A percentile compares a stretch with the other conserved stretches of the same genome.
phyloP scores from a whole-genome alignment of 2,329 filamentous ascomycete genomes.

The Uncinocarpus reesii region DNA sequence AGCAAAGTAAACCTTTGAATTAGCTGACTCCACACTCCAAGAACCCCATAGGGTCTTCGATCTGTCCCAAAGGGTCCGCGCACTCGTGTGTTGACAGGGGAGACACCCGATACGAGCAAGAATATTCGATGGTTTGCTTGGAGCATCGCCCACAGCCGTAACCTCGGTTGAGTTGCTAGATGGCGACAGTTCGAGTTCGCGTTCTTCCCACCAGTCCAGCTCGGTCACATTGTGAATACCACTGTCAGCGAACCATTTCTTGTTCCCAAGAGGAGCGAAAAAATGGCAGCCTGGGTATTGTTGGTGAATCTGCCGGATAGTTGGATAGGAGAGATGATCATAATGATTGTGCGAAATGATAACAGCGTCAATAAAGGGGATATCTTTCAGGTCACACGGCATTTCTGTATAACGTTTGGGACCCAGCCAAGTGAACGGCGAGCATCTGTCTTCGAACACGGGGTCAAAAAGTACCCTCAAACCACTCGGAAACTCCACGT shows the following conservation, averaged over 20 bases:
- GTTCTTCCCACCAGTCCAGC: slow-evolving; percentile 89
- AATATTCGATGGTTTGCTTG: slow-evolving; percentile 40
- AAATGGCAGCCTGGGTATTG: slow-evolving; percentile 71
- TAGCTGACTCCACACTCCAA: slow-evolving; percentile 66
- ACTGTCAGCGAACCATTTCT: slow-evolving; percentile 63
- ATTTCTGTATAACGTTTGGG: slow-evolving; percentile 68
- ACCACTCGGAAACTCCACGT: slow-evolving; percentile 77
- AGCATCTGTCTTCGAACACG: slow-evolving; percentile 80
- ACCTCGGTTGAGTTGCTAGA: slow-evolving; percentile 23
- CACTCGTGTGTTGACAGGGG: slow-evolving; percentile 74
- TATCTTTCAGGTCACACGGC: slow-evolving; percentile 66
- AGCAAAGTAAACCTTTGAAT: slow-evolving; percentile 73
- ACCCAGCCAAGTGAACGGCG: slow-evolving; percentile 58
- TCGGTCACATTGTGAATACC: slow-evolving; percentile 73
- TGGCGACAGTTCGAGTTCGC: slow-evolving; percentile 55
- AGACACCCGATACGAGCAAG: slow-evolving; percentile 64
- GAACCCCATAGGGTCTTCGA: slow-evolving; percentile 75
- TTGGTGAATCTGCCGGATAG: slow-evolving; percentile 59
- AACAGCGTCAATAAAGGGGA: slow-evolving; percentile 51
- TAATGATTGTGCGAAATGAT: slow-evolving; percentile 88
- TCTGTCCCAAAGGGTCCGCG: slow-evolving; percentile 58
- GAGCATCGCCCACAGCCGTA: slow-evolving; percentile 11
- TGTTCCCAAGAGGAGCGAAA: slow-evolving; percentile 75
- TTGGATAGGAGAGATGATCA: slow-evolving; percentile 74
- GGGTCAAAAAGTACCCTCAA: slow-evolving; percentile 87